Evolutionary conservation across 1,284 basidiomycete genomes (phyloP), one percentile per base, ranked within the genome.

Genomic region (Microbotryum silenes-acaulis): DNA sequence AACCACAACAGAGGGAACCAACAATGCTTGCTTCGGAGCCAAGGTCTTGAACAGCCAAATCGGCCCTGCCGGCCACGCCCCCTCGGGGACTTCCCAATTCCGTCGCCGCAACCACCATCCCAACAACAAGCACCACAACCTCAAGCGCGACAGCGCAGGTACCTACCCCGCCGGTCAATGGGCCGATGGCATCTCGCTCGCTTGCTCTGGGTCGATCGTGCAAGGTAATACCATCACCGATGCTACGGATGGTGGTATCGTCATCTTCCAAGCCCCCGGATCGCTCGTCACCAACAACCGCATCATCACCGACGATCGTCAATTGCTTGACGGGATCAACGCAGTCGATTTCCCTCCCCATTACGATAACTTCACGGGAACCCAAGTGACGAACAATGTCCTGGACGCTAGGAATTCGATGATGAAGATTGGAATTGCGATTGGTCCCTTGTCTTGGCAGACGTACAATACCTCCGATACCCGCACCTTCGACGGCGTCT

Each of bases 161-260:
- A 51, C n/a, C 5, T 55, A 56, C 37, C 6, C 53, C n/a, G 37
- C 59, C n/a, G 59, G 59, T 7, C 48, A 60, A 21, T 90, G 88
- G 89, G 86, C 89, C 3, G 89, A 91, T 70, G 89, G 88, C 3
- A 87, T 91, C 70, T 88, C 86, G 64, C 73, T 90, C 56, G 83
- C 83, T 57, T 91, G 89, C 74, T 76, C 75, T 60, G 82, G 84
- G 70, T 81, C 81, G 63, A 66, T 82, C 50, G 80, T 91, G 27
- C 81, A 81, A 60, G 84, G 86, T 68, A 91, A 91, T 73, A 79
- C 83, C 14, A 78, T 91, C 57, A 79, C 57, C 14, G 66, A 67
- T 59, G 74, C 89, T 3, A 90, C 89, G 1, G 89, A 91, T 71
- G 55, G 58, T 10, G 60, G 20, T 12, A 66, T 69, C 45, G 88